Conservation (phyloP, 169 alveolate genomes). For the Babesia ovata region DNA sequence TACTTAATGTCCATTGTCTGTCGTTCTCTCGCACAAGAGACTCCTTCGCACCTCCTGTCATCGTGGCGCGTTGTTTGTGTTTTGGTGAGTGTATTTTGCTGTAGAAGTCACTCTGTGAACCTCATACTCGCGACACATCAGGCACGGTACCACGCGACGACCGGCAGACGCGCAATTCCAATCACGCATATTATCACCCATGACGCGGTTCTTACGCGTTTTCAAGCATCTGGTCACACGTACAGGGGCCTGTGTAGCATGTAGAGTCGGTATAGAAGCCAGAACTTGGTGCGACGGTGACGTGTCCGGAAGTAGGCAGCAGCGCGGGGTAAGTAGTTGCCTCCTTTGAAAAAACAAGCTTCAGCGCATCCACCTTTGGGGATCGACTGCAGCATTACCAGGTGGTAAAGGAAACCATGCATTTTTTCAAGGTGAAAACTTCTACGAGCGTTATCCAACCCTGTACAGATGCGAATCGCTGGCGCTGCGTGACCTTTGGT, state of each 20-base stretch:
- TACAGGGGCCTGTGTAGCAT: too few species aligned
- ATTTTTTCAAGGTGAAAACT: slow-evolving; percentile 19
- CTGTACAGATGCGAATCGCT: slow-evolving; percentile 2
- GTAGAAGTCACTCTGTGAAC: neutral
- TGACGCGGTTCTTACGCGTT: too few species aligned
- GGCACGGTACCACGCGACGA: neutral
- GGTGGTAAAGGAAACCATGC: slow-evolving; percentile 37
- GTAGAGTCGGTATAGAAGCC: too few species aligned
- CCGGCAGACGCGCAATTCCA: neutral
- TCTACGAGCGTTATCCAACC: neutral
- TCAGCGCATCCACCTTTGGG: slow-evolving; percentile 42
- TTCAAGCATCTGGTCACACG: too few species aligned
- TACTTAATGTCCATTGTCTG: slow-evolving; percentile 45
- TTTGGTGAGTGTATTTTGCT: neutral
- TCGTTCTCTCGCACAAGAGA: slow-evolving; percentile 27
- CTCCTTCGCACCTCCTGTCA: slow-evolving; percentile 35
- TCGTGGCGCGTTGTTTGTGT: neutral
- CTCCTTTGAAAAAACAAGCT: neutral
- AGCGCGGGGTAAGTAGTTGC: neutral
- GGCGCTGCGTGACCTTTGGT: slow-evolving; percentile 56
- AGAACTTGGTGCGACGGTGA: too few species aligned
- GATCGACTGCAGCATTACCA: slow-evolving; percentile 38
- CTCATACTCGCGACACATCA: neutral
- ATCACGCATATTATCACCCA: neutral
- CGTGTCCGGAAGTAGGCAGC: neutral